Evolutionary conservation across 2,329 filamentous ascomycete species (phyloP).

Genomic region (Microcera coccophila): DNA sequence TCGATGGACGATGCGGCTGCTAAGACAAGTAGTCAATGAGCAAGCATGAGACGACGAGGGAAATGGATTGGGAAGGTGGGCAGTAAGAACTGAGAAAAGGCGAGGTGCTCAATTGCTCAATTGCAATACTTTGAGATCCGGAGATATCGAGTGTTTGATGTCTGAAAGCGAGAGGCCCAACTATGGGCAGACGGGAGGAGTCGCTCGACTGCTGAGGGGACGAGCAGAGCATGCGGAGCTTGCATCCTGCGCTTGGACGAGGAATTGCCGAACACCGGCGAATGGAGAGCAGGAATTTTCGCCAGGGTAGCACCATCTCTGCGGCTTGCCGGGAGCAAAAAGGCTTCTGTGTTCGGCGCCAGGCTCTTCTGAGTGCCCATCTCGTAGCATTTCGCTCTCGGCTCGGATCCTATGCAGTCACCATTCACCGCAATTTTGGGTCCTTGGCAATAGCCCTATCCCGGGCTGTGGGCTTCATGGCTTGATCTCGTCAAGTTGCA

Average conservation of each 20-base stretch:
- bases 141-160: too few species aligned
- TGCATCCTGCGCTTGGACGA: slow-evolving; percentile 2
- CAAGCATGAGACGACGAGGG: slow-evolving; percentile 20
- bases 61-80: background rate
- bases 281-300: slow-evolving; percentile 16
- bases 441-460: too few species aligned
- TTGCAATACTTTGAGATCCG: too few species aligned
- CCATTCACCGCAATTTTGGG: slow-evolving; percentile 32
- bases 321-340: slow-evolving; percentile 4
- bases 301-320: slow-evolving; percentile 13
- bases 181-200: slow-evolving; percentile 16
- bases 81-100: background rate
- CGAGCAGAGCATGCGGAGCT: background rate
- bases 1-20: slow-evolving; percentile 27
- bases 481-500: slow-evolving; percentile 17
- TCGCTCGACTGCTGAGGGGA: slow-evolving; percentile 13
- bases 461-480: slow-evolving; percentile 16
- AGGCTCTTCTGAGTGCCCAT: slow-evolving; percentile 9
- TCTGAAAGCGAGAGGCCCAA: background rate
- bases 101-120: slow-evolving; percentile 7
- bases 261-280: slow-evolving; percentile 19
- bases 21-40: slow-evolving; percentile 27
- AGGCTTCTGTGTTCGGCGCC: slow-evolving; percentile 8
- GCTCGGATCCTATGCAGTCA: slow-evolving; percentile 19
- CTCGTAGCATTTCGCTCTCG: slow-evolving; percentile 12